Evolutionary conservation across 306 rosid genomes (phyloP).

Genomic region (Cucumis hystrix): DNA sequence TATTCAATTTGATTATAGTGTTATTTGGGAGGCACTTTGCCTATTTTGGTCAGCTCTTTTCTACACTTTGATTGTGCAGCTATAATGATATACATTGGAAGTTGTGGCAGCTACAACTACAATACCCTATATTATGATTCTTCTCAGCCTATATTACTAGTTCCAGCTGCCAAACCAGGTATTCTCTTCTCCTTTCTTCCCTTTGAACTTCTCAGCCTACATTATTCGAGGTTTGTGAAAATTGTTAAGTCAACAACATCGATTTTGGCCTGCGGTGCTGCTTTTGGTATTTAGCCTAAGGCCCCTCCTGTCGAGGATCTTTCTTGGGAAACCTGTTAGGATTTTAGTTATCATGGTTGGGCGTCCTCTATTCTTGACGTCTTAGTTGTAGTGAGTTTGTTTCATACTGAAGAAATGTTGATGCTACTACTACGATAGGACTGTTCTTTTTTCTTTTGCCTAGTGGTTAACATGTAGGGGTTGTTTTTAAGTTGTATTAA

Average conservation of each 20-base stretch:
- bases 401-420: too few relatives aligned
- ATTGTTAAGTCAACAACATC: neutral
- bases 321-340: too few relatives aligned
- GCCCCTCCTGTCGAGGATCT: too few relatives aligned
- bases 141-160: neutral
- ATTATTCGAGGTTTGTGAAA: neutral
- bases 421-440: neutral
- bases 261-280: neutral
- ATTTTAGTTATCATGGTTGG: too few relatives aligned
- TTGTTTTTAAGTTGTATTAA: neutral
- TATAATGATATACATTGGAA: neutral
- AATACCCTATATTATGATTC: neutral
- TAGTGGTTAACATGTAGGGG: neutral
- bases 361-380: too few relatives aligned
- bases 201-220: neutral
- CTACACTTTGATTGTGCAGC: neutral
- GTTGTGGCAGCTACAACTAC: neutral
- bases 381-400: too few relatives aligned
- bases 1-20: constrained; percentile 1
- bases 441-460: neutral
- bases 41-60: neutral
- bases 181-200: neutral
- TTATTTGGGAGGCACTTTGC: neutral
- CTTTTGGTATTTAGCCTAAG: too few relatives aligned
- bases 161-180: neutral